phyloP scores from a whole-genome alignment of 1,284 basidiomycete genomes.

The Salmacisia buchloeana region DNA sequence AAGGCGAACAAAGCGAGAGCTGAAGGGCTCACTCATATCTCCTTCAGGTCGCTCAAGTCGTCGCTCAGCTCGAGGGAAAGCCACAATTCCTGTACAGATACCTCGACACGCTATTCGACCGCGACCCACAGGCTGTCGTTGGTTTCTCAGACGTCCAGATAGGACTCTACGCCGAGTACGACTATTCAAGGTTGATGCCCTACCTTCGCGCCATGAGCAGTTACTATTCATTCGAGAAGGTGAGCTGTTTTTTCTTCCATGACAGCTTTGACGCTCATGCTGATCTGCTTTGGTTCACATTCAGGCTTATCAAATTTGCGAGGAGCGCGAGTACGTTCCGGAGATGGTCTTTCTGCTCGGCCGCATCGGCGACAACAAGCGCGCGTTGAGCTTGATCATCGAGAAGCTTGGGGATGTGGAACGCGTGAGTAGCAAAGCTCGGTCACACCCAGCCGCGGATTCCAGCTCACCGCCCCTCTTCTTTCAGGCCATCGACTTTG shows the following conservation, averaged over 20 bases:
- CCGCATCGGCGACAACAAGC: slow-evolving; percentile 93
- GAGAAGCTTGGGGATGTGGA: slow-evolving; percentile 89
- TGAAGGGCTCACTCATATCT: not conserved
- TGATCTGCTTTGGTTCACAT: not conserved
- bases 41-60: slow-evolving; percentile 80
- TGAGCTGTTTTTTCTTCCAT: slow-evolving; percentile 45
- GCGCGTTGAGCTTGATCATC: slow-evolving; percentile 89
- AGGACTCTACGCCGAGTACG: slow-evolving; percentile 84
- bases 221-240: slow-evolving; percentile 83
- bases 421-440: slow-evolving; percentile 56
- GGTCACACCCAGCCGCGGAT: not conserved
- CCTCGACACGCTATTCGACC: slow-evolving; percentile 80
- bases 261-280: not conserved
- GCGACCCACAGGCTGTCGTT: slow-evolving; percentile 73
- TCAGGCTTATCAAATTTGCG: slow-evolving; percentile 82
- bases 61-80: slow-evolving; percentile 72
- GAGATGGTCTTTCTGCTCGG: slow-evolving; percentile 98
- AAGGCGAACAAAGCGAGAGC: too few species aligned
- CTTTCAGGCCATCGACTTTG: slow-evolving; percentile 81
- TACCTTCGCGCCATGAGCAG: slow-evolving; percentile 80
- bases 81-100: slow-evolving; percentile 86
- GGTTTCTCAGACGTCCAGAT: slow-evolving; percentile 57
- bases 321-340: slow-evolving; percentile 75
- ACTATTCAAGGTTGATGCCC: slow-evolving; percentile 71
- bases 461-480: not conserved